These are phyloP conservation scores for Hamiltosporidium tvaerminnensis DNA, from an alignment of 371 early-diverging fungal genomes.

Conservation along the genomic window DNA sequence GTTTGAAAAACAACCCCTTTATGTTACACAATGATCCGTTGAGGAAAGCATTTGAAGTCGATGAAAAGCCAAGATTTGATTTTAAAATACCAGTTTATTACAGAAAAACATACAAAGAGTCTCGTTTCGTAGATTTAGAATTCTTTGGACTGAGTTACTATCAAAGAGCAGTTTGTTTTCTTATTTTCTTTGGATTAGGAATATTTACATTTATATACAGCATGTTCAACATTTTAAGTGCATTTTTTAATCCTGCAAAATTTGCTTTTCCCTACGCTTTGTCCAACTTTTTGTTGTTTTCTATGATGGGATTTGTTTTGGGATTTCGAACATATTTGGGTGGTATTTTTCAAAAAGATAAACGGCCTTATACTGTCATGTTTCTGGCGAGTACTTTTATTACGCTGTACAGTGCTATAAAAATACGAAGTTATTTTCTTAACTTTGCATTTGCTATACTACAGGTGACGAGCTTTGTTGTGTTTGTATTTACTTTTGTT, in stretches of 20 bases:
- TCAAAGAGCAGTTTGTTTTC: slow-evolving; percentile 37
- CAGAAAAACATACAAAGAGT: slow-evolving; percentile 9
- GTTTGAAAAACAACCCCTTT: too few species aligned
- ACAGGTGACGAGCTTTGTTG: slow-evolving; percentile 37
- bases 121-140: slow-evolving; percentile 23
- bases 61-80: slow-evolving; percentile 8
- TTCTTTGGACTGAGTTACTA: slow-evolving; percentile 34
- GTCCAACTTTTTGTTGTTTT: slow-evolving; percentile 44
- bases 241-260: slow-evolving; percentile 23
- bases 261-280: slow-evolving; percentile 48
- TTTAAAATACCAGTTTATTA: slow-evolving; percentile 33
- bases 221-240: slow-evolving; percentile 21
- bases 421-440: slow-evolving; percentile 17
- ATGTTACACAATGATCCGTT: slow-evolving; percentile 10
- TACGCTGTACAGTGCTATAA: slow-evolving; percentile 30
- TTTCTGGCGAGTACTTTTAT: slow-evolving; percentile 31
- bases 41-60: slow-evolving; percentile 25
- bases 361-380: slow-evolving; percentile 27
- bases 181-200: slow-evolving; percentile 27
- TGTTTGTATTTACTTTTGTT: slow-evolving; percentile 37
- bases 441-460: slow-evolving; percentile 19
- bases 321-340: slow-evolving; percentile 46
- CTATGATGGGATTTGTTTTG: slow-evolving; percentile 45
- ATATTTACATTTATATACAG: slow-evolving; percentile 31
- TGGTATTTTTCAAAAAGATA: slow-evolving; percentile 30